phyloP scores from a whole-genome alignment of 495 filamentous ascomycete genomes.

The Talaromyces liani region DNA sequence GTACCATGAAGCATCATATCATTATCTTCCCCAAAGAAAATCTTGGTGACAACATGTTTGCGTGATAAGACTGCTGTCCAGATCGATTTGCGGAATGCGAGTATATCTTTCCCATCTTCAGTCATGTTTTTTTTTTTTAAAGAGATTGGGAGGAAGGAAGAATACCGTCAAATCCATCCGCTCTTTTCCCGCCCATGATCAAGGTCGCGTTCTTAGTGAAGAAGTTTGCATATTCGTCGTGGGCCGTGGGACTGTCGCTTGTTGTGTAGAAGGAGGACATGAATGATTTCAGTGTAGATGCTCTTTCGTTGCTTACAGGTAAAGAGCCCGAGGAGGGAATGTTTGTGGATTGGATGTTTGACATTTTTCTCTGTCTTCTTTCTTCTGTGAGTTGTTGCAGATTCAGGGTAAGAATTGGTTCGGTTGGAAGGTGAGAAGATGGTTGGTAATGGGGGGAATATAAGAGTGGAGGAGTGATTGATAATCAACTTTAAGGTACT shows the following conservation, averaged over 20 bases:
- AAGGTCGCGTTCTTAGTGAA: constrained; percentile 51
- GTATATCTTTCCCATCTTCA: constrained; percentile 36
- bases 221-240: constrained; percentile 45
- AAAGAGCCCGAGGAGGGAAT: constrained; percentile 20
- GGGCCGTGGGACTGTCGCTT: constrained; percentile 48
- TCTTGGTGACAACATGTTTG: constrained; percentile 38
- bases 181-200: constrained; percentile 48
- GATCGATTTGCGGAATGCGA: constrained; percentile 43
- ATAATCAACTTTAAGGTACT: neutral
- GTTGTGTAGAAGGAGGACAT: constrained; percentile 52
- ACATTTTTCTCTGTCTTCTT: constrained; percentile 18
- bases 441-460: too few relatives aligned
- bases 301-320: constrained; percentile 12
- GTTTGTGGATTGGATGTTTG: constrained; percentile 23
- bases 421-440: neutral
- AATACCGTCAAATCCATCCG: constrained; percentile 42
- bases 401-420: too few relatives aligned
- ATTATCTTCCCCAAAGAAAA: constrained; percentile 45
- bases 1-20: constrained; percentile 59
- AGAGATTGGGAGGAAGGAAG: neutral
- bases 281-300: constrained; percentile 33
- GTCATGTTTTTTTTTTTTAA: neutral
- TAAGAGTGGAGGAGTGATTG: neutral
- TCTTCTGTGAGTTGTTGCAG: too few relatives aligned
- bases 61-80: constrained; percentile 50